phyloP scores from a whole-genome alignment of 371 early-diverging fungal genomes.

The Rhizopus arrhizus region DNA sequence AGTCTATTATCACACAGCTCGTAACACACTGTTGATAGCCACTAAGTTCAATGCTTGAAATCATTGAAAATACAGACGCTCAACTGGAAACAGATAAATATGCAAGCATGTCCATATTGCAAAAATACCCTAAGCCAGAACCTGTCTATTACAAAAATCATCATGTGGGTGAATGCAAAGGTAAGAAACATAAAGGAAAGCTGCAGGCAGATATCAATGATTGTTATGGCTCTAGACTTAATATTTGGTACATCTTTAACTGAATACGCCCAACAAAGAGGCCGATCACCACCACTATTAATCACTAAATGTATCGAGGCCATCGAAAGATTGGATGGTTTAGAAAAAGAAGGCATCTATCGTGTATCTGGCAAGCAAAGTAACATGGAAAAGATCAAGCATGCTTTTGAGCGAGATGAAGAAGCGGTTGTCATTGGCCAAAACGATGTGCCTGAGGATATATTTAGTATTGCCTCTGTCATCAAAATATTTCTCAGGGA shows the following conservation, averaged over 20 bases:
- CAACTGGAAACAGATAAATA: constrained; percentile 11
- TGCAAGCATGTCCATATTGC: constrained; percentile 7
- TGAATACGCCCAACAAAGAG: constrained; percentile 52
- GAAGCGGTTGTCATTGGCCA: constrained; percentile 54
- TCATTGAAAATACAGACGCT: constrained; percentile 11
- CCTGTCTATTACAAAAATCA: constrained; percentile 30
- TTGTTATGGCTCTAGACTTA: constrained; percentile 41
- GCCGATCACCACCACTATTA: constrained; percentile 57
- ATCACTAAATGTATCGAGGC: constrained; percentile 62
- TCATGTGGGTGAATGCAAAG: constrained; percentile 39
- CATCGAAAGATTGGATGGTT: constrained; percentile 62
- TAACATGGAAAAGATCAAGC: constrained; percentile 59
- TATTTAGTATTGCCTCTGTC: constrained; percentile 60
- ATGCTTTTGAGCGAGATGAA: constrained; percentile 61
- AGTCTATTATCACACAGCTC: not conserved
- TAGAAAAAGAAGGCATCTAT: constrained; percentile 71
- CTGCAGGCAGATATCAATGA: not conserved
- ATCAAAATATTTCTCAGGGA: constrained; percentile 70
- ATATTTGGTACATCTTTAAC: constrained; percentile 63
- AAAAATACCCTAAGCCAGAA: constrained; percentile 13
- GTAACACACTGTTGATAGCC: not conserved
- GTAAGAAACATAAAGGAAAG: constrained; percentile 7
- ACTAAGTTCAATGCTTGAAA: constrained; percentile 2
- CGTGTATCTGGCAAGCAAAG: constrained; percentile 67
- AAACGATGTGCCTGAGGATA: constrained; percentile 56